Conservation (phyloP, 495 filamentous ascomycete genomes). For the Penicillium manginii region DNA sequence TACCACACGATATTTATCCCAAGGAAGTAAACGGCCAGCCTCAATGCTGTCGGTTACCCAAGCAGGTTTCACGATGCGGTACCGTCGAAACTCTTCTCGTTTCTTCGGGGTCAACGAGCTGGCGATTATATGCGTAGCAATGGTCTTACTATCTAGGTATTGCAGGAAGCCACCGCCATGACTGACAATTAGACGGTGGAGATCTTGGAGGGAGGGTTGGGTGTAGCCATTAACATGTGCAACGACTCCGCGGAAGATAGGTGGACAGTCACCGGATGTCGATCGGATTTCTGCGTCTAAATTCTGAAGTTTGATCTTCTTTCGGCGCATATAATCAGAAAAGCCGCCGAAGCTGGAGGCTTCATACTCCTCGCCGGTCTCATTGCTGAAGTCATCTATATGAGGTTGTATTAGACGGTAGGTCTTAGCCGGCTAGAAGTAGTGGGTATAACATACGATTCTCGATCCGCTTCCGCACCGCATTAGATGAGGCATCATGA, state of each 20-base stretch:
- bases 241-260: constrained; percentile 86
- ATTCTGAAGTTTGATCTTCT: constrained; percentile 95
- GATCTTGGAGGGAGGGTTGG: constrained; percentile 83
- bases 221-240: constrained; percentile 94
- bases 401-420: constrained; percentile 16
- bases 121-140: constrained; percentile 93
- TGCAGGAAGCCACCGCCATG: constrained; percentile 93
- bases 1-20: constrained; percentile 79
- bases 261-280: constrained; percentile 66
- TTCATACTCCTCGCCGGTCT: constrained; percentile 90
- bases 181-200: constrained; percentile 82
- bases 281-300: constrained; percentile 80
- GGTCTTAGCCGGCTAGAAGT: constrained; percentile 6
- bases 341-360: constrained; percentile 87
- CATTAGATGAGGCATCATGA: constrained; percentile 73
- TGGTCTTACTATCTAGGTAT: constrained; percentile 92
- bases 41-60: constrained; percentile 91
- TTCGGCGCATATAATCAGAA: constrained; percentile 85
- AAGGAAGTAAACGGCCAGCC: constrained; percentile 78
- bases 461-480: constrained; percentile 83
- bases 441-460: constrained; percentile 47
- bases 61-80: constrained; percentile 93
- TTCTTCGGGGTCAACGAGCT: constrained; percentile 91
- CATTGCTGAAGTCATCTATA: constrained; percentile 63
- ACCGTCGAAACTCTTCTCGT: constrained; percentile 77